These are phyloP conservation scores for Debaryomyces subglobosus DNA, from an alignment of 1,139 yeast genomes.

Conservation along the genomic window DNA sequence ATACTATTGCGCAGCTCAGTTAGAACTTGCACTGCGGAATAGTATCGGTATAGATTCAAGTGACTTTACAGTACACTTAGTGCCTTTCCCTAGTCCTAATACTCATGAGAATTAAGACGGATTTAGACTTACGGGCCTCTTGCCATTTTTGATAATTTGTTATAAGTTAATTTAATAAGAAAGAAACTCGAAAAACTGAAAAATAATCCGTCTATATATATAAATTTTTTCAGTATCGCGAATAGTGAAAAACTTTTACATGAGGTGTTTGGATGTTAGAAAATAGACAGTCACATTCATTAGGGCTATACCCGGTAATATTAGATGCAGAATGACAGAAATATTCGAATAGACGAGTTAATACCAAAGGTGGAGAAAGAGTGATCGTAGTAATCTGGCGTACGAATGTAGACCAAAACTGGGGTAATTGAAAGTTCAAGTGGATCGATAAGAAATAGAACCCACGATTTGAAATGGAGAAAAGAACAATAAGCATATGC, in stretches of 20 bases:
- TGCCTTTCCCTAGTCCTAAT: constrained; percentile 7
- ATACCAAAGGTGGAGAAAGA: background rate
- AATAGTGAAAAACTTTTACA: background rate
- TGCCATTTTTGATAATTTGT: constrained; percentile 68
- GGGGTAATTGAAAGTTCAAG: background rate
- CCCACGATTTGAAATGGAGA: background rate
- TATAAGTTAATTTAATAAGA: constrained; percentile 12
- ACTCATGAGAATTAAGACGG: constrained; percentile 1
- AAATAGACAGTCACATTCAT: background rate
- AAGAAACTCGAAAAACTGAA: constrained; percentile 8
- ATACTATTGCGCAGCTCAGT: constrained; percentile 1
- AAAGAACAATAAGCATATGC: constrained; percentile 5
- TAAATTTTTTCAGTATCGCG: constrained; percentile 7
- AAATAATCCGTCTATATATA: constrained; percentile 4
- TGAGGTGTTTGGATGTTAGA: constrained; percentile 3
- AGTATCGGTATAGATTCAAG: constrained; percentile 11
- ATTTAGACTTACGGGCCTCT: constrained; percentile 83
- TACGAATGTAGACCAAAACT: background rate
- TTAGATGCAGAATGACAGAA: background rate
- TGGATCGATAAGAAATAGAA: background rate
- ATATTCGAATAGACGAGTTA: background rate
- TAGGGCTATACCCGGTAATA: constrained; percentile 2
- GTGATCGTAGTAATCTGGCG: background rate
- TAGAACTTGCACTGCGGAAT: background rate
- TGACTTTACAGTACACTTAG: constrained; percentile 4